Evolutionary conservation across 306 rosid species (phyloP).

Genomic region (Canavalia gladiata): DNA sequence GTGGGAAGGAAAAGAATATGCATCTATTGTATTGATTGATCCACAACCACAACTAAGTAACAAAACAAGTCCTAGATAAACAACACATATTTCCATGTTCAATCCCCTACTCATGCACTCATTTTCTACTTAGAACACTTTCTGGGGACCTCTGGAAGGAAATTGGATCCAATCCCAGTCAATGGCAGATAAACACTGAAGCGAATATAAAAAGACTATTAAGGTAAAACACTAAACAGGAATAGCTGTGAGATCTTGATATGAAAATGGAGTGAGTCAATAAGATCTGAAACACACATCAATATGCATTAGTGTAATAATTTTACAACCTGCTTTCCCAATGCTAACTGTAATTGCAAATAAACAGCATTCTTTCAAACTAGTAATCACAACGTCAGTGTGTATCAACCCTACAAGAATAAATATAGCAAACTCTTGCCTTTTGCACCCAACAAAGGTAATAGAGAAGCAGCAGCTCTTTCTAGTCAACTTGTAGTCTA

Average conservation of each 20-base stretch:
- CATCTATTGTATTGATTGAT: slow-evolving; percentile 11
- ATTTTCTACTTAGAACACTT: slow-evolving; percentile 27
- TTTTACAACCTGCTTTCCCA: neutral
- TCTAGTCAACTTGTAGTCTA: neutral
- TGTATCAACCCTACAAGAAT: slow-evolving; percentile 16
- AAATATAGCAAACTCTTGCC: slow-evolving; percentile 20
- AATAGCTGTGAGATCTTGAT: slow-evolving; percentile 32
- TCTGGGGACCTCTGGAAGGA: slow-evolving; percentile 1
- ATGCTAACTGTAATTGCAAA: slow-evolving; percentile 28
- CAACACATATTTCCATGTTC: slow-evolving; percentile 15
- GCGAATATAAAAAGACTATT: slow-evolving; percentile 2
- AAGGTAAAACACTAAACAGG: slow-evolving; percentile 13
- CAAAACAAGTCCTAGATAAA: slow-evolving; percentile 23
- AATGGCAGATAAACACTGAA: slow-evolving; percentile 35
- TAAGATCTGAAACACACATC: slow-evolving; percentile 24
- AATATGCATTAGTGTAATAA: neutral
- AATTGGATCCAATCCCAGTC: slow-evolving; percentile 36
- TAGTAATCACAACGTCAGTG: slow-evolving; percentile 3
- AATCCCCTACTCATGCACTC: slow-evolving; percentile 19
- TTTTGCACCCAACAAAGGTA: slow-evolving; percentile 28
- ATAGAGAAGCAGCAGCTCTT: slow-evolving; percentile 20
- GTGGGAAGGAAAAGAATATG: slow-evolving; percentile 13
- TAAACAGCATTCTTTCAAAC: slow-evolving; percentile 19
- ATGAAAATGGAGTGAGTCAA: slow-evolving; percentile 36
- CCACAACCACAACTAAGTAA: slow-evolving; percentile 4